Conservation (phyloP, 495 filamentous ascomycete species). For the Neurospora sp. region DNA sequence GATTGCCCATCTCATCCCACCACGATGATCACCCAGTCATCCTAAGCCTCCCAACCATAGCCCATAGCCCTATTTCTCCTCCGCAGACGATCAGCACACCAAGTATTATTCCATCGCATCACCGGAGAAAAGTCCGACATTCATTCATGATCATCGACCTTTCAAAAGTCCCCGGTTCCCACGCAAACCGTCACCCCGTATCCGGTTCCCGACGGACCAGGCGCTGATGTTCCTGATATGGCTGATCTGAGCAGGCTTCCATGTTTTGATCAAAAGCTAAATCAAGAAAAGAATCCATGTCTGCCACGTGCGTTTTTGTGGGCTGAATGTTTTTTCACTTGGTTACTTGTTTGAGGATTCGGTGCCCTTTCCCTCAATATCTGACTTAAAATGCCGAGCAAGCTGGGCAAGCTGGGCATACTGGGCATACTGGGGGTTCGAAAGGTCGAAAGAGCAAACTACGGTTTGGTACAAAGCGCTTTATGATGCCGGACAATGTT, state of each 20-base stretch:
- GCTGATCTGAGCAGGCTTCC: neutral
- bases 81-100: neutral
- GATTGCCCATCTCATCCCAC: neutral
- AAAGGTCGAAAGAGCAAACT: neutral
- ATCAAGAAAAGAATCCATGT: neutral
- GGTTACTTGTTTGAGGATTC: neutral
- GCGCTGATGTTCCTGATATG: neutral
- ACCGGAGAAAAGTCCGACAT: neutral
- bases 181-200: neutral
- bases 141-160: neutral
- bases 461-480: neutral
- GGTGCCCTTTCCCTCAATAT: neutral
- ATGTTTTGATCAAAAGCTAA: neutral
- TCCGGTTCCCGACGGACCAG: neutral
- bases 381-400: neutral
- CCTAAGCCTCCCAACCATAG: neutral
- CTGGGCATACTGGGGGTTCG: neutral
- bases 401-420: neutral
- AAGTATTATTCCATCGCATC: neutral
- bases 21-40: neutral
- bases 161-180: neutral
- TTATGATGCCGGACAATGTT: neutral
- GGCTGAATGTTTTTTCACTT: neutral
- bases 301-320: neutral
- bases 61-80: neutral